Evolutionary conservation across 179 eudicot genomes (phyloP).

Genomic region (Heliamphora ciliata): DNA sequence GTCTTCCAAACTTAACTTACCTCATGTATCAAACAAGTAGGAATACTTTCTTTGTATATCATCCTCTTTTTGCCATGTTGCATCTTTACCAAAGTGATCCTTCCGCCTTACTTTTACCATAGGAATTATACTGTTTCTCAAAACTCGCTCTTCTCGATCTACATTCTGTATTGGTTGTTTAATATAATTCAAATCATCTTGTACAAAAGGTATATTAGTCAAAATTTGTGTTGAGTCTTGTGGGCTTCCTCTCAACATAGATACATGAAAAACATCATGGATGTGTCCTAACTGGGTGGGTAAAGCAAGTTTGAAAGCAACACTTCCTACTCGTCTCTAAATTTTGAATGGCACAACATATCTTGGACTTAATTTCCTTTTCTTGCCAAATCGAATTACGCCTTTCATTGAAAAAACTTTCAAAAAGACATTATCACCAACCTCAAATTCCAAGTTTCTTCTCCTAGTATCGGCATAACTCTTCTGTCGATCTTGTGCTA

Average conservation of each 20-base stretch:
- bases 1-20: no score
- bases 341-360: conserved; percentile 8
- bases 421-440: conserved; percentile 7
- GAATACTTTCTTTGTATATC: not conserved
- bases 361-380: conserved; percentile 15
- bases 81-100: not conserved
- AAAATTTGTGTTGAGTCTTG: not conserved
- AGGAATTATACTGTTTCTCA: not conserved
- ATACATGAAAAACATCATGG: conserved; percentile 13
- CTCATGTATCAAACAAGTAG: not conserved
- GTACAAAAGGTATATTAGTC: not conserved
- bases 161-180: not conserved
- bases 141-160: not conserved
- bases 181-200: not conserved
- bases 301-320: not conserved
- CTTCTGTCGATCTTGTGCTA: conserved; percentile 10
- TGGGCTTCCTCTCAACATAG: not conserved
- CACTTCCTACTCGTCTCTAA: not conserved
- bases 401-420: not conserved
- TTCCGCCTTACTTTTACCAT: not conserved
- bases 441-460: not conserved
- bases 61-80: conserved; percentile 5
- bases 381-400: not conserved
- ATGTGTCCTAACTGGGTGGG: not conserved
- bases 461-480: not conserved